Evolutionary conservation across 2,329 filamentous ascomycete genomes (phyloP), one percentile per base, ranked within the genome.

Genomic region (Geosmithia flava): DNA sequence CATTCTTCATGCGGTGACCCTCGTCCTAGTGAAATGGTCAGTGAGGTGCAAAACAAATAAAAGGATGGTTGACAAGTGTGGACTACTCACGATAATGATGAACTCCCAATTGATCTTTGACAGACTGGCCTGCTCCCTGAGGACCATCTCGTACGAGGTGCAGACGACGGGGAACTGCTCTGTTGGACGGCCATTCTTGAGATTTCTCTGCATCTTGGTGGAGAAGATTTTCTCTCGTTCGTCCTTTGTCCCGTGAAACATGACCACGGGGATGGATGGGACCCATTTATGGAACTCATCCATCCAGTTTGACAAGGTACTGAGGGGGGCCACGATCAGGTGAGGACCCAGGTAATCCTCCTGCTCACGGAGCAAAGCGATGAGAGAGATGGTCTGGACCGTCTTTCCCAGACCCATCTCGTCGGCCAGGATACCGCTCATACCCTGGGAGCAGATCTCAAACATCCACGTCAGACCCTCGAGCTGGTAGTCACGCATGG

Each of bases 381-480:
- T 82, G 52, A 95, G 75, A 0, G 88, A 83, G 40, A 96, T 95
- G 0, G 88, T 89, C 59, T 96, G 90, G 1, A 96, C 79, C 0
- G 90, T 96, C 69, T 96, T 96, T 77, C 78, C 78, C 6, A 95
- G 66, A 0, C 90, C 90, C 90, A 96, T 96, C 62, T 96, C 90
- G 56, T 96, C 90, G 0, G 90, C 90, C 30, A 96, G 63, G 49
- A 95, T 95, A 1, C 90, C 90, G 54, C 88, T 94, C 63, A 96
- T 78, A 11, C 90, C 90, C 58, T 95, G 93, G 2, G 74, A 66
- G 49, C 75, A 78, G 47, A 80, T 77, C 71, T 95, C 88, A 56
- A 85, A 95, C 71, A 98, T 83, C 93, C 93, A 98, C 1, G 95
- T 94, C 1, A 98, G 65, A 0, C 93, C 93, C 61, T 97, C 91